These are phyloP conservation scores for Apiotrichum montevideense DNA, from an alignment of 1,284 basidiomycete species.

Conservation along the genomic window DNA sequence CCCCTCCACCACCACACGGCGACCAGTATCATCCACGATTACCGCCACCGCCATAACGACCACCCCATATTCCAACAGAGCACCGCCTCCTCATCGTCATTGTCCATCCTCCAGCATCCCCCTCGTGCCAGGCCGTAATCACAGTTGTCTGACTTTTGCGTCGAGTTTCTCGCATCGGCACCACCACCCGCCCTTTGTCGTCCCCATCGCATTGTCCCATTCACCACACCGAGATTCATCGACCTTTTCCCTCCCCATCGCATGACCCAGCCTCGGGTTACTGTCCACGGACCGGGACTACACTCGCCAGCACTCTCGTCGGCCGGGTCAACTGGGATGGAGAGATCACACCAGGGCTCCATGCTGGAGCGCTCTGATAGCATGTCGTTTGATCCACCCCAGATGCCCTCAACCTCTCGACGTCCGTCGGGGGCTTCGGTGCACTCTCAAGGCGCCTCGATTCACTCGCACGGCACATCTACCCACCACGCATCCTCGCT, in stretches of 20 bases:
- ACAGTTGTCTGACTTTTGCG: no score
- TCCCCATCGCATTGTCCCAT: background rate
- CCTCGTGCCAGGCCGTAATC: no score
- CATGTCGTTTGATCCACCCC: background rate
- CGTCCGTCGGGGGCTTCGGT: constrained; percentile 21
- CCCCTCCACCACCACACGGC: background rate
- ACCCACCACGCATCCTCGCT: background rate
- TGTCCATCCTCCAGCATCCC: no score
- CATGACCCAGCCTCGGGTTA: constrained; percentile 4
- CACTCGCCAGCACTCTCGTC: background rate
- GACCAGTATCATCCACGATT: no score
- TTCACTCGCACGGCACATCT: constrained; percentile 10
- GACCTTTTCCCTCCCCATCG: background rate
- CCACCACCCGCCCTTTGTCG: no score
- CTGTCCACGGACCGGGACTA: background rate
- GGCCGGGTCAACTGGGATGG: constrained; percentile 1
- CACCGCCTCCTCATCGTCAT: no score
- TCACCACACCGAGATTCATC: background rate
- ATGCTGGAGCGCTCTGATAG: background rate
- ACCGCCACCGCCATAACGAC: no score
- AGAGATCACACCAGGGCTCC: background rate
- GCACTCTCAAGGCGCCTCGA: constrained; percentile 12
- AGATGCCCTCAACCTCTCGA: constrained; percentile 8
- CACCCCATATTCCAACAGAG: no score
- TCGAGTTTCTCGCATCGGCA: no score